Conservation (phyloP, 164 flowering plant genomes). For the Vitis amurensis region DNA sequence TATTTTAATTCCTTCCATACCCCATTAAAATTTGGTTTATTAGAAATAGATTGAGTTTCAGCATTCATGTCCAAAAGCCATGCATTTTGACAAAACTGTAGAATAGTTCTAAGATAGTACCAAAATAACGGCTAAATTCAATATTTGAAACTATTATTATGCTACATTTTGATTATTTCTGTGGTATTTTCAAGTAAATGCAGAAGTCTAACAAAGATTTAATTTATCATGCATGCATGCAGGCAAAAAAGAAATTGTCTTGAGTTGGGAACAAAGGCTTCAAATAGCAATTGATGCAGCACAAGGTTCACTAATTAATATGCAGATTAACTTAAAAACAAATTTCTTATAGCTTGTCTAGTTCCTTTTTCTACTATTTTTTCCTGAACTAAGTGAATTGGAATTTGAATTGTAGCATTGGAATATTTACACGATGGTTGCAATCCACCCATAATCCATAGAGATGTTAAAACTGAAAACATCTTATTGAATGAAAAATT, state of each 20-base stretch:
- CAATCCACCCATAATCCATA: conserved; percentile 26
- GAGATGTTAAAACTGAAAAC: conserved; percentile 28
- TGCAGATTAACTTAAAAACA: neutral
- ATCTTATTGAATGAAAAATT: conserved; percentile 14
- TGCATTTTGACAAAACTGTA: no score
- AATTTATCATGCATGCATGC: neutral
- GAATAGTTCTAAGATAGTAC: no score
- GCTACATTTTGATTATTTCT: no score
- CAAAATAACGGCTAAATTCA: no score
- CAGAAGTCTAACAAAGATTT: no score
- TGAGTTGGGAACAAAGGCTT: conserved; percentile 6
- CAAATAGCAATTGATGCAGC: conserved; percentile 2
- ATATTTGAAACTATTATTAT: no score
- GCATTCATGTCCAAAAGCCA: no score
- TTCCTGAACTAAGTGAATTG: neutral
- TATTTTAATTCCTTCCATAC: neutral
- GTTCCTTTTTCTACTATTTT: neutral
- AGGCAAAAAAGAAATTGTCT: conserved; percentile 5
- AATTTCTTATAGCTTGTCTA: neutral
- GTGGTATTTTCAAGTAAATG: no score
- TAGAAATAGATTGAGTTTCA: no score
- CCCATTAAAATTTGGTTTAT: no score
- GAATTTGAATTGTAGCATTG: conserved; percentile 13
- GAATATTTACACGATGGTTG: conserved; percentile 27
- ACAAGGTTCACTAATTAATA: conserved; percentile 6